These are phyloP conservation scores for Silene vulgaris DNA, from an alignment of 179 eudicot species.

Conservation along the genomic window DNA sequence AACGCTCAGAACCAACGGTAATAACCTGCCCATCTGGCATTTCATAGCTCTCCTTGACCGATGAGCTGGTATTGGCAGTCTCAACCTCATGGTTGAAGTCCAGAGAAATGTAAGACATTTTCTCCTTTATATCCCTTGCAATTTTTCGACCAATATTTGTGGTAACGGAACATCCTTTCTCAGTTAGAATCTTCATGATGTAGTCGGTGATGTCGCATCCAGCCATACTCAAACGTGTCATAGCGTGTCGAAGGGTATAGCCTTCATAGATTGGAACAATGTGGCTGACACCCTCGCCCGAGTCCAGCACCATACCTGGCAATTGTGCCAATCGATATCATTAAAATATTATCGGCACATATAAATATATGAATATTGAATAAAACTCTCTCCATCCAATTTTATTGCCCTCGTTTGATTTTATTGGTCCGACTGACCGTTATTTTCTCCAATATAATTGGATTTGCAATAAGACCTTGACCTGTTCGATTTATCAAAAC, in stretches of 20 bases:
- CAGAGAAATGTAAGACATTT: slow-evolving; percentile 10
- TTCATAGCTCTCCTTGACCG: slow-evolving; percentile 6
- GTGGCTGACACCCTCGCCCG: slow-evolving; percentile 17
- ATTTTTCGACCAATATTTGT: slow-evolving; percentile 3
- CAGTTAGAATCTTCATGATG: slow-evolving; percentile 12
- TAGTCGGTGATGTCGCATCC: slow-evolving; percentile 13
- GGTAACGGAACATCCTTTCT: slow-evolving; percentile 11
- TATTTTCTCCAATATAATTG: no score
- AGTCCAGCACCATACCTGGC: slow-evolving; percentile 18
- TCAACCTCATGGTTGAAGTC: slow-evolving; percentile 7
- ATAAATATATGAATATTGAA: no score
- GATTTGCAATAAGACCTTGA: no score
- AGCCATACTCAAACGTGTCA: not conserved
- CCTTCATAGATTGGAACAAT: slow-evolving; percentile 16
- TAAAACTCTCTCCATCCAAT: no score
- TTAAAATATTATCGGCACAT: not conserved
- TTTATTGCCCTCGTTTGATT: no score
- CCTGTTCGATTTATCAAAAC: no score
- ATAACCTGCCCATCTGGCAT: slow-evolving; percentile 16
- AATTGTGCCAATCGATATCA: slow-evolving; percentile 5
- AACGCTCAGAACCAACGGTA: slow-evolving; percentile 56
- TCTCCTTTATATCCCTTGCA: slow-evolving; percentile 9
- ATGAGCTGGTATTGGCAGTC: slow-evolving; percentile 8
- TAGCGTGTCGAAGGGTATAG: slow-evolving; percentile 10
- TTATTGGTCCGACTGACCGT: no score